phyloP scores from a whole-genome alignment of 768 basidiomycete species.

The Inosperma sp. region DNA sequence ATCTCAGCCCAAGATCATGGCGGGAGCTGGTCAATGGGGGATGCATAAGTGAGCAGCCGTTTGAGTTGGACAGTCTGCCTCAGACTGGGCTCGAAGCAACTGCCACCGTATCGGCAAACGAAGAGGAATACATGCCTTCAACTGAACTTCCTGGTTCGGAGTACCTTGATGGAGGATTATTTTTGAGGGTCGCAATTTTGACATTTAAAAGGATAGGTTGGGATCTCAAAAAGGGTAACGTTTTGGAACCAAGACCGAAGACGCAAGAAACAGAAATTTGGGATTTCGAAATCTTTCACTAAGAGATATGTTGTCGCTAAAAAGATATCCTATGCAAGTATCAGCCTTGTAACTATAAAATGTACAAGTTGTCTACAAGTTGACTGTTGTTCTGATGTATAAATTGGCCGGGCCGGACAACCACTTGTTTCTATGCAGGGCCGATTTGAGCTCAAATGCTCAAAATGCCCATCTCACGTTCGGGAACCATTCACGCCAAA shows the following conservation, averaged over 20 bases:
- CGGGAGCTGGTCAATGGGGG: neutral
- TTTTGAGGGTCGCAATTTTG: constrained; percentile 52
- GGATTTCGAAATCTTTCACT: constrained; percentile 23
- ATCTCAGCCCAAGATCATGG: neutral
- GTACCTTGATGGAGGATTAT: constrained; percentile 56
- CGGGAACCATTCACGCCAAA: constrained; percentile 29
- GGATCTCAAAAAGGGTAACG: constrained; percentile 34
- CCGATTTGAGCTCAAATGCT: neutral
- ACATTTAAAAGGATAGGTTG: constrained; percentile 41
- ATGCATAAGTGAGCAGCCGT: neutral
- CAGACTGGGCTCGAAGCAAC: neutral
- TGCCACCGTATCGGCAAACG: neutral
- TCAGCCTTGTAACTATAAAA: neutral
- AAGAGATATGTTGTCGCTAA: neutral
- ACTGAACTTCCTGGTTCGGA: constrained; percentile 50
- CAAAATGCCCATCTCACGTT: constrained; percentile 23
- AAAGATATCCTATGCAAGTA: neutral
- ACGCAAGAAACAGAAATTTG: constrained; percentile 21
- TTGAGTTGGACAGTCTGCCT: neutral
- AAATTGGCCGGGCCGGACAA: neutral
- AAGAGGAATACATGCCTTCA: neutral
- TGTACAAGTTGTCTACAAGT: neutral
- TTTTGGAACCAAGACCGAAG: constrained; percentile 25
- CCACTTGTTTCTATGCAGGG: neutral
- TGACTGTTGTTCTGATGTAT: neutral